These are phyloP conservation scores for Bipolaris cookei DNA, from an alignment of 2,329 filamentous ascomycete genomes.

Conservation along the genomic window DNA sequence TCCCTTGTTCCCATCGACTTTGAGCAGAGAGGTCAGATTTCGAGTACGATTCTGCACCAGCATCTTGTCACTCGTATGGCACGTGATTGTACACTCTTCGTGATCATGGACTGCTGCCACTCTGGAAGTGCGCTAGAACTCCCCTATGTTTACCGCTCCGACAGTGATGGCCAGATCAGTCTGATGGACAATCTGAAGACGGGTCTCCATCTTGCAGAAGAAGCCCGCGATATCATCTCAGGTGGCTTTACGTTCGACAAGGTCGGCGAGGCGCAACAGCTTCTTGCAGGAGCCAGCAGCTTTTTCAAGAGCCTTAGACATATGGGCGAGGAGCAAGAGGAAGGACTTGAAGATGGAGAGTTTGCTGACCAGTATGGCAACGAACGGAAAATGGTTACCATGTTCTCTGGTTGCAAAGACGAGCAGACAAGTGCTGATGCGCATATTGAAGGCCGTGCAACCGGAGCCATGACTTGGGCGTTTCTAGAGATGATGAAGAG, in stretches of 20 bases:
- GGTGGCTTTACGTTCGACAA: slow-evolving; percentile 60
- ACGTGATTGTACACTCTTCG: slow-evolving; percentile 59
- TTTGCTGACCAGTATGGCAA: slow-evolving; percentile 54
- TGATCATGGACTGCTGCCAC: slow-evolving; percentile 68
- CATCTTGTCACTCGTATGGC: slow-evolving; percentile 60
- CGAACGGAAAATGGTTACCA: slow-evolving; percentile 58
- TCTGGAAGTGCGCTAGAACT: slow-evolving; percentile 65
- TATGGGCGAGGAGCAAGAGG: slow-evolving; percentile 54
- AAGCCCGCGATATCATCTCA: slow-evolving; percentile 58
- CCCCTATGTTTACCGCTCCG: slow-evolving; percentile 63
- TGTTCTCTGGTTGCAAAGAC: slow-evolving; percentile 60
- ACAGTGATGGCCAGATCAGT: slow-evolving; percentile 63
- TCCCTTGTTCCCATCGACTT: slow-evolving; percentile 63
- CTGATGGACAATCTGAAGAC: slow-evolving; percentile 62
- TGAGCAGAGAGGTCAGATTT: slow-evolving; percentile 60
- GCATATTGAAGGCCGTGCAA: slow-evolving; percentile 52
- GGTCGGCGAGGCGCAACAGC: slow-evolving; percentile 58
- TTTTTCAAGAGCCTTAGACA: slow-evolving; percentile 63
- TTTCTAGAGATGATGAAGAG: slow-evolving; percentile 55
- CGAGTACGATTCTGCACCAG: slow-evolving; percentile 59
- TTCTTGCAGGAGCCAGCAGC: slow-evolving; percentile 60
- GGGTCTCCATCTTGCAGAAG: slow-evolving; percentile 58
- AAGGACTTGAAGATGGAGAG: slow-evolving; percentile 46
- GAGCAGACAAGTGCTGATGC: slow-evolving; percentile 60
- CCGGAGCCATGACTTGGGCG: slow-evolving; percentile 58